A percentile compares a stretch with the other conserved stretches of the same genome.
Evolutionary conservation across 2,329 filamentous ascomycete species (phyloP).

Genomic region (Penicillium sp.): DNA sequence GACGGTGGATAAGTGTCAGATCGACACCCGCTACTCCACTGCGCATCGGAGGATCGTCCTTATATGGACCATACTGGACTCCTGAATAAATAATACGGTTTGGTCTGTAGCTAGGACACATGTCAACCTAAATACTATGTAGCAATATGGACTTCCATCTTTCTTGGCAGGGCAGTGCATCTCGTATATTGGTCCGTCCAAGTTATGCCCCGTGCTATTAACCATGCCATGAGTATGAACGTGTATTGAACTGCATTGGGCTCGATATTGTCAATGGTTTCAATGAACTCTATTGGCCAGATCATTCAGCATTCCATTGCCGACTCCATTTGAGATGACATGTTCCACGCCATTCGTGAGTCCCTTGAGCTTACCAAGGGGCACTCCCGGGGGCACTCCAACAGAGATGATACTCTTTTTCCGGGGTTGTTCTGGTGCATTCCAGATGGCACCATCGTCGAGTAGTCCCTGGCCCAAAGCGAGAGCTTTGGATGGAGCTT

Average conservation of each 20-base stretch:
- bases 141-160: neutral
- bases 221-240: neutral
- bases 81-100: too few relatives aligned
- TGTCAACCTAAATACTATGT: too few relatives aligned
- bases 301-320: neutral
- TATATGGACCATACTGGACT: too few relatives aligned
- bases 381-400: conserved; percentile 20
- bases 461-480: conserved; percentile 37
- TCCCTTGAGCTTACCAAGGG: conserved; percentile 15
- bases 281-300: conserved; percentile 18
- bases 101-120: too few relatives aligned
- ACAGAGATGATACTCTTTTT: conserved; percentile 21
- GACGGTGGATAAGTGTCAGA: too few relatives aligned
- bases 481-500: conserved; percentile 35
- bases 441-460: conserved; percentile 27
- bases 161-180: neutral
- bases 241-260: neutral
- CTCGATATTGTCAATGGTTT: neutral
- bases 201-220: neutral
- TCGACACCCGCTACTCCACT: too few relatives aligned
- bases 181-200: neutral
- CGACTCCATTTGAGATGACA: neutral
- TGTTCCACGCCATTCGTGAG: conserved; percentile 10
- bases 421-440: conserved; percentile 11
- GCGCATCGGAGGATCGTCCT: too few relatives aligned